Conservation (phyloP, 2,329 filamentous ascomycete genomes). For the Colletotrichum truncatum region DNA sequence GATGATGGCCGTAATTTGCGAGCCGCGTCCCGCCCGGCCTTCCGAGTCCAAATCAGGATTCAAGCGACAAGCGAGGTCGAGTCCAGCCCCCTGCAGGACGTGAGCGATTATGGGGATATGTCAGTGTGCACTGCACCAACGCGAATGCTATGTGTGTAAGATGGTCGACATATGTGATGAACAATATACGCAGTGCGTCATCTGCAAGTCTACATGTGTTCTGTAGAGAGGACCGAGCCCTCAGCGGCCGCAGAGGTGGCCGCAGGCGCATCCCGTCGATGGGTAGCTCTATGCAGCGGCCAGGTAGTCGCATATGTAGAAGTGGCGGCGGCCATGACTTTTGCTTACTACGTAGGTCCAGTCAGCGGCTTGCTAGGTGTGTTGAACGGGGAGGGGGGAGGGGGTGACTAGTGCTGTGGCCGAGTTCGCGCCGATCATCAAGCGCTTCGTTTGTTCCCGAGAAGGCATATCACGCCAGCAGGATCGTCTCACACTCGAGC, state of each 20-base stretch:
- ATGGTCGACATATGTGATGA: neutral
- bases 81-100: neutral
- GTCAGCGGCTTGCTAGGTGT: too few species aligned
- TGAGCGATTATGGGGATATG: neutral
- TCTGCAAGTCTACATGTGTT: neutral
- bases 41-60: constrained; percentile 22
- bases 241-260: neutral
- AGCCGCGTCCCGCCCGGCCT: constrained; percentile 26
- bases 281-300: neutral
- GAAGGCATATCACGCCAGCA: neutral
- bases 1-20: constrained; percentile 1
- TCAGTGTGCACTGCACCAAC: neutral
- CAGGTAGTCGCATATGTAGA: too few species aligned
- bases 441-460: neutral
- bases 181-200: neutral
- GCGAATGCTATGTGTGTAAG: neutral
- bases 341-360: too few species aligned
- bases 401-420: neutral
- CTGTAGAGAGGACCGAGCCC: neutral
- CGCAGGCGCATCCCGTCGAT: neutral
- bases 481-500: neutral
- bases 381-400: too few species aligned
- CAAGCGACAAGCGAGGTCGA: neutral
- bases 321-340: too few species aligned
- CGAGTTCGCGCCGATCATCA: neutral